Conservation (phyloP, 1,284 basidiomycete genomes). For the Trichosporon asahii region DNA sequence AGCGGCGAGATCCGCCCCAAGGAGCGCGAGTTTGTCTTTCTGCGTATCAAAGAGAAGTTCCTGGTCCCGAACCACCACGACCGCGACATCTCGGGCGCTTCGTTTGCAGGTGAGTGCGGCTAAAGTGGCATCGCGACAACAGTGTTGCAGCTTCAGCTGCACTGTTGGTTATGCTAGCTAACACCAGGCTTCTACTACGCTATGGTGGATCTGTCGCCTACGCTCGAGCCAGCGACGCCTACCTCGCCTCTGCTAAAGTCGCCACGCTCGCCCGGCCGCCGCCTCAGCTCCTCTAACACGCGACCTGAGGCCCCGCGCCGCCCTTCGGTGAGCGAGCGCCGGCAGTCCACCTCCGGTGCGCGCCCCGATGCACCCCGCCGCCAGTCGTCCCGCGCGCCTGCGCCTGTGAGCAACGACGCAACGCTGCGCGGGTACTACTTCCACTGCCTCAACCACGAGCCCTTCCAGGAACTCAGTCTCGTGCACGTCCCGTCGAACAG, state of each 20-base stretch:
- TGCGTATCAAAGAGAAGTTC: constrained; percentile 96
- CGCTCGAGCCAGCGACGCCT: constrained; percentile 28
- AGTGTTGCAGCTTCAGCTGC: neutral
- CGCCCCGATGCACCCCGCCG: constrained; percentile 25
- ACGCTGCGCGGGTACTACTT: constrained; percentile 70
- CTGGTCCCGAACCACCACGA: constrained; percentile 90
- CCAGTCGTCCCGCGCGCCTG: constrained; percentile 26
- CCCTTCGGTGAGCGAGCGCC: constrained; percentile 12
- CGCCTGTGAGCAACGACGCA: constrained; percentile 30
- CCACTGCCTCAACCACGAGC: constrained; percentile 59
- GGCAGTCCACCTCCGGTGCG: constrained; percentile 17
- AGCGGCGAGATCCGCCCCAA: constrained; percentile 31
- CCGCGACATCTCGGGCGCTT: constrained; percentile 89
- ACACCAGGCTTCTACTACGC: constrained; percentile 72
- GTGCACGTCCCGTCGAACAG: constrained; percentile 48
- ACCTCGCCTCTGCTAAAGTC: constrained; percentile 30
- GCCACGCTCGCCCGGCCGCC: constrained; percentile 20
- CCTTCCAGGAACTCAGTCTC: constrained; percentile 54
- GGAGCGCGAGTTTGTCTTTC: constrained; percentile 62
- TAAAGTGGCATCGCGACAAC: no score
- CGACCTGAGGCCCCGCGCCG: constrained; percentile 28
- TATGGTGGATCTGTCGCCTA: constrained; percentile 50
- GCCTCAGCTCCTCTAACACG: constrained; percentile 17
- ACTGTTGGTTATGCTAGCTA: neutral
- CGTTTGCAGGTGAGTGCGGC: constrained; percentile 73